Base-by-base conservation (phyloP, 108 stramenopile species). In the Nitzschia putrida region DNA sequence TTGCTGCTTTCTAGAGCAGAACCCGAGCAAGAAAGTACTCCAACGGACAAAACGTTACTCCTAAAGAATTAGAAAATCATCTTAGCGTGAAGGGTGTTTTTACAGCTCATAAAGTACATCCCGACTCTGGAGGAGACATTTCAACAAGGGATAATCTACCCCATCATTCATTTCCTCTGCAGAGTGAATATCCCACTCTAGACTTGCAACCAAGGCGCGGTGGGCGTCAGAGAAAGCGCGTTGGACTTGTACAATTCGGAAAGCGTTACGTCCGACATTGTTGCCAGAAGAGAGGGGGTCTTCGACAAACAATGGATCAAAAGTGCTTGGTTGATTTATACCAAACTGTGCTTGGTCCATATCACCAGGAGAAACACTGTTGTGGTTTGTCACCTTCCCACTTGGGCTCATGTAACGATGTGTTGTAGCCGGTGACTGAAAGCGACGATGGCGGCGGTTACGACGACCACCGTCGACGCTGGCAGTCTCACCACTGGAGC, bases 241-340 rank as follows among this genome's bases (percentile, higher is more conserved):
- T 64, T 87, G 86, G 39, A 94, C 87, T 74, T 91, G 90, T 66
- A 89, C 84, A 44, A 96, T 94, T 55, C 97, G 85, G 78, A 97
- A 97, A 41, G 94, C 88, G 68, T 97, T 97, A 23, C 95, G 73
- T 39, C 95, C 95, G 40, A 97, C 94, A 73, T 97, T 97, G 75
- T 97, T 97, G 40, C 88, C 82, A 24, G 84, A 64, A 45, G 83
- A 81, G 41, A 97, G 70, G 8, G 95, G 97, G 68, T 97, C 97
- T 74, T 97, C 97, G 41, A 96, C 90, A 81, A 89, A 94, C 37
- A 97, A 79, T 8, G 95, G 97, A 80, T 97, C 97, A 68, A 96
- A 91, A 12, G 83, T 90, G 57, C 78, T 87, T 11, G 88, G 84
- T 61, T 64, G 51, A 21, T 54, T 64, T 8, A 56, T 54, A 7